These are phyloP conservation scores for Apophysomyces ossiformis DNA, from an alignment of 371 early-diverging fungal genomes.

Conservation along the genomic window DNA sequence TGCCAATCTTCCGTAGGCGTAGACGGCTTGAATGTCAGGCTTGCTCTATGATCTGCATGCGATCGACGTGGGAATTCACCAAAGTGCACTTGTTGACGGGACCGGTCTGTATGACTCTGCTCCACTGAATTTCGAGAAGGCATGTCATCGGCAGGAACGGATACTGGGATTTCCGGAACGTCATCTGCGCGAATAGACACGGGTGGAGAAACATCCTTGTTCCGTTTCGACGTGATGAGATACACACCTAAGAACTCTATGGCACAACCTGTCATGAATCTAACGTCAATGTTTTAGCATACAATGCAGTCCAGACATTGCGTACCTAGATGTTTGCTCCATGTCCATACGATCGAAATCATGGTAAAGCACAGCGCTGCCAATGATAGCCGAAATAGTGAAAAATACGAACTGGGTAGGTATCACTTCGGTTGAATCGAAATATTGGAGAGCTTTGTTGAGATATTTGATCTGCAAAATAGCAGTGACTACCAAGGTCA, in stretches of 20 bases:
- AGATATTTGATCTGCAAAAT: conserved; percentile 76
- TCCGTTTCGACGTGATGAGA: conserved; percentile 68
- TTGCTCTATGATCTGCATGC: conserved; percentile 5
- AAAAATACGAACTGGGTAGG: conserved; percentile 84
- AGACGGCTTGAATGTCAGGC: background rate
- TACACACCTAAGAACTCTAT: conserved; percentile 79
- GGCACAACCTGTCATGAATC: conserved; percentile 65
- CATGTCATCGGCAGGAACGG: background rate
- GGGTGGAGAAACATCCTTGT: conserved; percentile 23
- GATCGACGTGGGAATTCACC: background rate
- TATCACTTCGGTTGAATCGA: conserved; percentile 79
- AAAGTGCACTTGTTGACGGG: conserved; percentile 2
- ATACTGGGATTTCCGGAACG: background rate
- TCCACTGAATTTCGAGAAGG: background rate
- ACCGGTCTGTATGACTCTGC: background rate
- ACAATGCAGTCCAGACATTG: background rate
- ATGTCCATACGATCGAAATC: conserved; percentile 70
- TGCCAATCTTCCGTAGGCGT: conserved; percentile 3
- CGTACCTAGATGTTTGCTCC: conserved; percentile 45
- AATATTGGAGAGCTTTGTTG: conserved; percentile 72
- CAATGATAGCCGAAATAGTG: conserved; percentile 77
- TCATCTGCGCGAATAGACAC: conserved; percentile 32
- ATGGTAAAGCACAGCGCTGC: conserved; percentile 73
- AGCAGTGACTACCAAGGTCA: conserved; percentile 67
- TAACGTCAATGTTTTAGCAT: background rate